These are phyloP conservation scores for Boletus sp. DNA, from an alignment of 768 basidiomycete species.

Conservation along the genomic window DNA sequence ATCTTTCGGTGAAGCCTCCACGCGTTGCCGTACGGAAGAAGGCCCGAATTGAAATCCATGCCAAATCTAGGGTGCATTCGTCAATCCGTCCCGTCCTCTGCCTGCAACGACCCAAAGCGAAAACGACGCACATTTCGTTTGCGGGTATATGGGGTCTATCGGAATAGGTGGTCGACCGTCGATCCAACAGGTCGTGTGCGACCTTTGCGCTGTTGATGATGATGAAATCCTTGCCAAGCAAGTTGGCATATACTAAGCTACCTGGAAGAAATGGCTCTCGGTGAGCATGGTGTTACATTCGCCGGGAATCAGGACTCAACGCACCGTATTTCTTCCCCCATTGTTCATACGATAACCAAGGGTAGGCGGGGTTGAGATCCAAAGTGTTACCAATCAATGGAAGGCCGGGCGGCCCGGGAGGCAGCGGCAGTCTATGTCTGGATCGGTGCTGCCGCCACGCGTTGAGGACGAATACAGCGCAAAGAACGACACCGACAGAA, in stretches of 20 bases:
- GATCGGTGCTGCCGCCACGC: conserved; percentile 16
- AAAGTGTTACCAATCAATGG: conserved; percentile 28
- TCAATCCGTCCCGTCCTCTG: neutral
- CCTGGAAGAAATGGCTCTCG: conserved; percentile 7
- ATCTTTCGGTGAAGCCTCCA: conserved; percentile 34
- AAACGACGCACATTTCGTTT: conserved; percentile 18
- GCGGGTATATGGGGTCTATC: conserved; percentile 24
- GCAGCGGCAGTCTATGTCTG: conserved; percentile 33
- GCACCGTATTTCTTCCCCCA: conserved; percentile 36
- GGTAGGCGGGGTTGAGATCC: conserved; percentile 18
- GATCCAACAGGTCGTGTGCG: conserved; percentile 26
- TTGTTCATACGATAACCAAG: conserved; percentile 34
- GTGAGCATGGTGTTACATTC: neutral
- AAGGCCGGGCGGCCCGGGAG: conserved; percentile 52
- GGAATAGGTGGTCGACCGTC: conserved; percentile 28
- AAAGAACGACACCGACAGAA: conserved; percentile 4
- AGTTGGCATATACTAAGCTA: conserved; percentile 22
- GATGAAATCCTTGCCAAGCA: conserved; percentile 30
- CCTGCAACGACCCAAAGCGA: neutral
- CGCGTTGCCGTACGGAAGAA: conserved; percentile 29
- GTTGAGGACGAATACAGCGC: neutral
- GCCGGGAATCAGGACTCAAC: neutral
- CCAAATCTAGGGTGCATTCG: conserved; percentile 21
- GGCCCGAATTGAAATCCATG: conserved; percentile 28
- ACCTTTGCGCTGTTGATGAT: conserved; percentile 23